These are phyloP conservation scores for Cunninghamia lanceolata DNA, from an alignment of 75 land plant genomes.

Conservation along the genomic window DNA sequence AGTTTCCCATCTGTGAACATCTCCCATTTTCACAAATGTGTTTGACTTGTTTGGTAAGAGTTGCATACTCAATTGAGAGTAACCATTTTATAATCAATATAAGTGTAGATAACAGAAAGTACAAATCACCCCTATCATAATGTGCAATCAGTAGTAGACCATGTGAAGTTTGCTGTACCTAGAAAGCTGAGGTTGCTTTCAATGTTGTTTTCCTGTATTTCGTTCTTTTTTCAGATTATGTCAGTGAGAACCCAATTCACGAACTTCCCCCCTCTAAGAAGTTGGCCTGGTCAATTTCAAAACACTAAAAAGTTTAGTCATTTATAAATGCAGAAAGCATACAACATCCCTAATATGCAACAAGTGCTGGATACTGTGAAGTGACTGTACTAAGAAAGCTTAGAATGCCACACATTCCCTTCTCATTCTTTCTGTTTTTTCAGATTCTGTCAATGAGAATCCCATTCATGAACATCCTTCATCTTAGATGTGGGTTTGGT, in stretches of 20 bases:
- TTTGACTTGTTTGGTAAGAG: neutral
- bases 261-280: too few species aligned
- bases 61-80: neutral
- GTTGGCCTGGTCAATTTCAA: too few species aligned
- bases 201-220: too few species aligned
- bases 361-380: neutral
- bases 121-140: too few species aligned
- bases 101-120: neutral
- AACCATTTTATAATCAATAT: neutral
- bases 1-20: neutral
- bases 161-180: too few species aligned
- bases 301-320: too few species aligned
- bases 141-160: too few species aligned
- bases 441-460: neutral
- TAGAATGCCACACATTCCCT: neutral
- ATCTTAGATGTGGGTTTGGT: neutral
- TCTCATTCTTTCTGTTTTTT: neutral
- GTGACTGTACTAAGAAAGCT: neutral
- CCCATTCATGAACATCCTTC: neutral
- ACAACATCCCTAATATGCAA: neutral
- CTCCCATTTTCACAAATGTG: neutral
- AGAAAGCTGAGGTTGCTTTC: too few species aligned
- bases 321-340: neutral
- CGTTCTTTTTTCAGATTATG: too few species aligned
- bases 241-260: too few species aligned